These are phyloP conservation scores for Metroxylon sagu DNA, from an alignment of 176 grass and related monocot genomes.

Conservation along the genomic window DNA sequence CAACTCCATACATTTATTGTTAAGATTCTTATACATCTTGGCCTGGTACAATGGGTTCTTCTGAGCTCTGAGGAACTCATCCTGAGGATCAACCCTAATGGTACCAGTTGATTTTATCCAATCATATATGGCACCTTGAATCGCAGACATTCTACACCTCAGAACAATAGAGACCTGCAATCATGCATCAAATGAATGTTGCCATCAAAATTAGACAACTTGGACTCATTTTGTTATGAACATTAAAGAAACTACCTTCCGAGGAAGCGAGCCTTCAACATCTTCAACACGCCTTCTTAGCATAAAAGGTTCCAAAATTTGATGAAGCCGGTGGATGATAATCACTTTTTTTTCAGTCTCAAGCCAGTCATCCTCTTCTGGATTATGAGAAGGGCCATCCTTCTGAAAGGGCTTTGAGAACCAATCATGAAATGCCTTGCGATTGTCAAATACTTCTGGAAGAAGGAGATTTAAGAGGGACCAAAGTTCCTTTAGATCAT, in stretches of 20 bases:
- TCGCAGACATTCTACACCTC: conserved; percentile 93
- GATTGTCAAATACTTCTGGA: conserved; percentile 97
- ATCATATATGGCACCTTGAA: conserved; percentile 92
- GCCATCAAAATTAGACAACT: neutral
- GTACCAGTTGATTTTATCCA: conserved; percentile 99
- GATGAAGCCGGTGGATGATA: conserved; percentile 92
- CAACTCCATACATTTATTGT: conserved; percentile 99
- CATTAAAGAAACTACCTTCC: conserved; percentile 41
- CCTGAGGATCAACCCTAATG: conserved; percentile 98
- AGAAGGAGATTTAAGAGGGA: conserved; percentile 92
- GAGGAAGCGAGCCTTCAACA: conserved; percentile 96
- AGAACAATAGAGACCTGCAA: conserved; percentile 85
- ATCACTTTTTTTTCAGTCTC: conserved; percentile 99
- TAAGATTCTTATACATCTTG: conserved; percentile 84
- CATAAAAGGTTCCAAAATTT: conserved; percentile 99
- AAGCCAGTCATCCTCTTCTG: conserved; percentile 94
- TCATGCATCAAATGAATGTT: conserved; percentile 20
- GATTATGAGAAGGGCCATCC: conserved; percentile 53
- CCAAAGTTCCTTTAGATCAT: conserved; percentile 99
- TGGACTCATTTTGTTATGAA: no score
- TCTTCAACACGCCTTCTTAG: conserved; percentile 89
- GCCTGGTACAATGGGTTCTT: conserved; percentile 84
- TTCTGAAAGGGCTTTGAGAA: conserved; percentile 94
- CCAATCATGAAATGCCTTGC: conserved; percentile 99
- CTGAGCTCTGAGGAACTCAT: conserved; percentile 56